These are phyloP conservation scores for Nemania abortiva DNA, from an alignment of 2,329 filamentous ascomycete genomes.

Conservation along the genomic window DNA sequence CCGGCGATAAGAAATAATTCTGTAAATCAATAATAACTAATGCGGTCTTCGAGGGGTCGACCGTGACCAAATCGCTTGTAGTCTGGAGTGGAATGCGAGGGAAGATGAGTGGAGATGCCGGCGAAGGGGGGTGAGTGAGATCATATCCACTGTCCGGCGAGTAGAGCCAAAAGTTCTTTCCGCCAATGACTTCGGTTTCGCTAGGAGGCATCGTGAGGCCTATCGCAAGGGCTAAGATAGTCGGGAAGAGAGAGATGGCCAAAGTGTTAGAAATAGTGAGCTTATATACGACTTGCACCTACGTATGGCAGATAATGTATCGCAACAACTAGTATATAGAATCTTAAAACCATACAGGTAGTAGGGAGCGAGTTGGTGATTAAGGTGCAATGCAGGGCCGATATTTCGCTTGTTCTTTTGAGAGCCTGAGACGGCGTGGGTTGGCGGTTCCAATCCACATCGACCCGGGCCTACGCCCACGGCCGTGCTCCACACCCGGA, in stretches of 20 bases:
- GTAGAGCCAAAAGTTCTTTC: constrained; percentile 9
- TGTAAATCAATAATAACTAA: constrained; percentile 20
- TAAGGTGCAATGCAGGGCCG: too few relatives aligned
- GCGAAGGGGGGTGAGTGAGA: constrained; percentile 3
- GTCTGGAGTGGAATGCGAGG: constrained; percentile 1
- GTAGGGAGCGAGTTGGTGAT: too few relatives aligned
- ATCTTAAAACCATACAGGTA: too few relatives aligned
- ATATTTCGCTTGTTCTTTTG: too few relatives aligned
- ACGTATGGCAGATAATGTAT: too few relatives aligned
- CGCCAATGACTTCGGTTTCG: background rate
- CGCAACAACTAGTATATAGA: too few relatives aligned
- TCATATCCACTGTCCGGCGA: background rate
- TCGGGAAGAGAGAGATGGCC: background rate
- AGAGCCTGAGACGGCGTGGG: too few relatives aligned
- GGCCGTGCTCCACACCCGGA: too few relatives aligned
- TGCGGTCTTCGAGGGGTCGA: constrained; percentile 4
- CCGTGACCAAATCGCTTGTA: background rate
- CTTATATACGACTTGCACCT: too few relatives aligned
- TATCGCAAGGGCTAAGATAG: background rate
- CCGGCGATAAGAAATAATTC: constrained; percentile 7
- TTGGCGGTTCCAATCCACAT: too few relatives aligned
- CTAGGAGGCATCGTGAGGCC: background rate
- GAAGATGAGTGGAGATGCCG: background rate
- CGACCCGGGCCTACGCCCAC: too few relatives aligned
- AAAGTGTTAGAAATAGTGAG: too few relatives aligned